Evolutionary conservation across 2,329 filamentous ascomycete species (phyloP), one percentile per base, ranked within the genome.

Genomic region (Chaetomium sp.): DNA sequence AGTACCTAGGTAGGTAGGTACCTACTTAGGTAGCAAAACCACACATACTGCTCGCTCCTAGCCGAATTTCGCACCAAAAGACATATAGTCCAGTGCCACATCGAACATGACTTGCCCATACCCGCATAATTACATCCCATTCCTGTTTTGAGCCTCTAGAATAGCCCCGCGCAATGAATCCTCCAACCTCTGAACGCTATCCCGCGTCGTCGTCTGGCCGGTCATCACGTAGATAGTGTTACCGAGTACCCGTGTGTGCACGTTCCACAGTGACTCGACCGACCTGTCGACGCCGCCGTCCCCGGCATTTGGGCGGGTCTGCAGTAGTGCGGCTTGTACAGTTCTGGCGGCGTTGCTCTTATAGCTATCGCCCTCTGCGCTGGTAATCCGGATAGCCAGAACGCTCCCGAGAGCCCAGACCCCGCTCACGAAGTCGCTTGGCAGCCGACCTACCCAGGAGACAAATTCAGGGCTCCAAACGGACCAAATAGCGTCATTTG

Each of bases 341-440:
- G 74, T 75, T n/a, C 74, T 72, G 0, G 83, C 81, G 0, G 79
- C 81, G 13, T 76, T 78, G 67, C 82, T 83, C 64, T 77, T 80
- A 68, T 84, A 84, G 0, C 82, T 82, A 0, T 75, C 69, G 9
- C 77, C 75, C 0, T 75, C 72, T 2, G 31, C 31, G 21, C 57
- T 57, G 13, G 80, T 79, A 4, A 86, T 70, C 29, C 80, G 81
- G 45, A 96, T 87, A 0, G 89, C 88, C 12, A 95, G 79, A 0
- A 95, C 89, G 2, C 86, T 90, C 0, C 92, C 92, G 1, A 95
- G 77, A 0, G 91, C 89, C 78, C 91, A 90, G 0, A 90, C 85
- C 8, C 88, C 85, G 2, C 85, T 80, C 0, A 95, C 85, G 90
- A 93, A 50, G 4, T 29, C 16, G 1, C 25, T 13, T 13, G 62